Conservation (phyloP, 2,329 filamentous ascomycete genomes). For the Neophaeococcomyces aloes region DNA sequence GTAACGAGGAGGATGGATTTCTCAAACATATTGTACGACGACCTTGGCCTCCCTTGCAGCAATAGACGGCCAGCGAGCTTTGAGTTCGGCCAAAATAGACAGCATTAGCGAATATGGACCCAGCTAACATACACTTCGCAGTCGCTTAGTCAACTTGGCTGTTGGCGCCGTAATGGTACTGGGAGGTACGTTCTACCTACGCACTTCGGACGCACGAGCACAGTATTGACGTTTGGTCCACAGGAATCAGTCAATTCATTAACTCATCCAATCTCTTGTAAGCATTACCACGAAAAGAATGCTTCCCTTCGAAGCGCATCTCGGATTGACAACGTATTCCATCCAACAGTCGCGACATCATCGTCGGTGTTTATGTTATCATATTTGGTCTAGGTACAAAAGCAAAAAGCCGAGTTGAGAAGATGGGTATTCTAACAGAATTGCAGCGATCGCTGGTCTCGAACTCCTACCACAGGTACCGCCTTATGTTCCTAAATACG, state of each 20-base stretch:
- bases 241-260: slow-evolving; percentile 35
- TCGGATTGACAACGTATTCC: slow-evolving; percentile 7
- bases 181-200: slow-evolving; percentile 45
- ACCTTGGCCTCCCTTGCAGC: not conserved
- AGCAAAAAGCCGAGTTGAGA: slow-evolving; percentile 4
- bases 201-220: slow-evolving; percentile 22
- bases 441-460: slow-evolving; percentile 55
- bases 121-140: slow-evolving; percentile 30
- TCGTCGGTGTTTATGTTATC: slow-evolving; percentile 79
- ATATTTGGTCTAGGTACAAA: slow-evolving; percentile 72
- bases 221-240: slow-evolving; percentile 12
- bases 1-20: slow-evolving; percentile 59
- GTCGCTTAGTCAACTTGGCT: slow-evolving; percentile 87
- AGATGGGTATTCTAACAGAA: slow-evolving; percentile 17
- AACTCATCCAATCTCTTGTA: slow-evolving; percentile 29
- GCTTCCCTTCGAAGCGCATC: not conserved
- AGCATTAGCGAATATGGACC: slow-evolving; percentile 4
- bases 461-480: slow-evolving; percentile 81
- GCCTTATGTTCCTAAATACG: slow-evolving; percentile 83
- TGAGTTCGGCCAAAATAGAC: too few species aligned
- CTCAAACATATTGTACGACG: slow-evolving; percentile 72
- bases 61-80: too few species aligned
- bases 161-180: slow-evolving; percentile 79
- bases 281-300: slow-evolving; percentile 9
- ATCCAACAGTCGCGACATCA: slow-evolving; percentile 51